Percentiles rank a stretch among this genome's conserved stretches.
phyloP scores from a whole-genome alignment of 1,139 yeast species.

The Wickerhamomyces sp. region DNA sequence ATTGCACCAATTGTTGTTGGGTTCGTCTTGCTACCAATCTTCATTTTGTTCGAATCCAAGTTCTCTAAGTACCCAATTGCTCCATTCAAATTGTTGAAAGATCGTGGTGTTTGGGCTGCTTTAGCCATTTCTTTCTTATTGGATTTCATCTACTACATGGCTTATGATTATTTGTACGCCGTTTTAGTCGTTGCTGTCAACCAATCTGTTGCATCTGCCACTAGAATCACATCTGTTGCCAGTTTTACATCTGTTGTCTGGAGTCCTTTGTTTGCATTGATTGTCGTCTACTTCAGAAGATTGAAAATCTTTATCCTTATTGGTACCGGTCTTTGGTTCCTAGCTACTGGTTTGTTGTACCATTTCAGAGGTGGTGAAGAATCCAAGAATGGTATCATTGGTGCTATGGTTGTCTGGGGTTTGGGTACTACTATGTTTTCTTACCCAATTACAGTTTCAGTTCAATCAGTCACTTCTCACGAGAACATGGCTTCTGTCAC shows the following conservation, averaged over 20 bases:
- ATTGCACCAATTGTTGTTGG: slow-evolving; percentile 68
- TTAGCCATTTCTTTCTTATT: slow-evolving; percentile 32
- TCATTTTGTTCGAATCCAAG: slow-evolving; percentile 49
- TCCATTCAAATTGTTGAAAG: slow-evolving; percentile 52
- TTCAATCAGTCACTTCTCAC: slow-evolving; percentile 57
- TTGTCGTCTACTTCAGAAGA: slow-evolving; percentile 46
- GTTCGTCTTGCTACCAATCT: slow-evolving; percentile 47
- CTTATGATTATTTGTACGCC: slow-evolving; percentile 61
- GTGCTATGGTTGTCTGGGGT: slow-evolving; percentile 62
- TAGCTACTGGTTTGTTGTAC: slow-evolving; percentile 53
- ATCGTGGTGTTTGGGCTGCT: slow-evolving; percentile 69
- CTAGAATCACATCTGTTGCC: slow-evolving; percentile 57
- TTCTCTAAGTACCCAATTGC: slow-evolving; percentile 50
- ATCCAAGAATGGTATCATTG: slow-evolving; percentile 55
- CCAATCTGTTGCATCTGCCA: slow-evolving; percentile 54
- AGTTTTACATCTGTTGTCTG: slow-evolving; percentile 62
- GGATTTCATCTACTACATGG: slow-evolving; percentile 61
- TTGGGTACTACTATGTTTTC: slow-evolving; percentile 71
- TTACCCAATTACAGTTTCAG: slow-evolving; percentile 60
- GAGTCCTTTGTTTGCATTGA: slow-evolving; percentile 54
- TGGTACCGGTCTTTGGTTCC: slow-evolving; percentile 52
- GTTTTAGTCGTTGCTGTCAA: slow-evolving; percentile 59
- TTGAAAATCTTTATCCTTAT: slow-evolving; percentile 55
- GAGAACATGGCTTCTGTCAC: slow-evolving; percentile 62
- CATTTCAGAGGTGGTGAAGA: slow-evolving; percentile 51